Percentiles rank a stretch among this genome's conserved stretches.
Conservation (phyloP, 2,329 filamentous ascomycete genomes). For the Knoxdaviesia capensis region DNA sequence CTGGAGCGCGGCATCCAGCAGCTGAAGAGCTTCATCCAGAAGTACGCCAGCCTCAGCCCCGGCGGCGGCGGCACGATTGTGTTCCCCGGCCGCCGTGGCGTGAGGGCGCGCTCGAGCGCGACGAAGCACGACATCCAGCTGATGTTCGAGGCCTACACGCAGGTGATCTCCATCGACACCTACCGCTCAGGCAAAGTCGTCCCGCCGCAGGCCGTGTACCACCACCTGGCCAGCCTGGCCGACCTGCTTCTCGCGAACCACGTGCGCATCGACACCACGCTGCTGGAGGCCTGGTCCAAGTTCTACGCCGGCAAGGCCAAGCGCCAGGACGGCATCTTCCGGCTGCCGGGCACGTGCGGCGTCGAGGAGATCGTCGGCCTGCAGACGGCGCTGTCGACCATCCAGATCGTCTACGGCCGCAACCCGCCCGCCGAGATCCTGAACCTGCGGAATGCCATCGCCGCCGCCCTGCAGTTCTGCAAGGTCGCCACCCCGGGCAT, state of each 20-base stretch:
- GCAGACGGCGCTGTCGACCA: slow-evolving; percentile 5
- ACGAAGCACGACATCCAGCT: not conserved
- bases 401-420: slow-evolving; percentile 5
- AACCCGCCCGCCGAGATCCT: slow-evolving; percentile 4
- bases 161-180: slow-evolving; percentile 1
- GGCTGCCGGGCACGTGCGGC: slow-evolving; percentile 4
- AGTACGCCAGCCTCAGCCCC: not conserved
- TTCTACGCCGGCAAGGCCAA: not conserved
- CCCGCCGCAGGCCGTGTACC: not conserved
- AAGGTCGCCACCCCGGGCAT: slow-evolving; percentile 9
- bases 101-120: not conserved
- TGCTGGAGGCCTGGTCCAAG: slow-evolving; percentile 1
- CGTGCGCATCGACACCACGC: slow-evolving; percentile 3
- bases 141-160: not conserved
- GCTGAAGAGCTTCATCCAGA: slow-evolving; percentile 1
- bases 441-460: slow-evolving; percentile 7
- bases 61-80: not conserved
- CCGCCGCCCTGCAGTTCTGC: slow-evolving; percentile 6
- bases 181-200: not conserved
- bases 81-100: not conserved
- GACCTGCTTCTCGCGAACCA: slow-evolving; percentile 5
- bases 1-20: slow-evolving; percentile 1
- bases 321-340: slow-evolving; percentile 6
- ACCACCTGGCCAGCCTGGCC: slow-evolving; percentile 1
- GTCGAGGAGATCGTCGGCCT: slow-evolving; percentile 6